phyloP scores from a whole-genome alignment of 2,329 filamentous ascomycete genomes.

The Penicillium sp. region DNA sequence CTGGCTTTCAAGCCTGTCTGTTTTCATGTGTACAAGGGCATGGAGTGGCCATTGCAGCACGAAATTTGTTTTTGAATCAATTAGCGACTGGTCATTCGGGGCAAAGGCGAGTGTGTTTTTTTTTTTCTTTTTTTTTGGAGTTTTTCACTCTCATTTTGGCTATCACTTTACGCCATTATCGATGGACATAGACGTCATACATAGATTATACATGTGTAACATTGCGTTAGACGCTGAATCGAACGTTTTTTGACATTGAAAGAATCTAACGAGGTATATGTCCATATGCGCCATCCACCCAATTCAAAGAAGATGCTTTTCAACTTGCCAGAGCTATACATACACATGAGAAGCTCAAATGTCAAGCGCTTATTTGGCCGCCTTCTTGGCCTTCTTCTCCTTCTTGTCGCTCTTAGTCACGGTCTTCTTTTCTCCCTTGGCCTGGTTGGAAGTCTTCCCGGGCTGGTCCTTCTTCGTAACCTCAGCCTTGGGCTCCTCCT shows the following conservation, averaged over 20 bases:
- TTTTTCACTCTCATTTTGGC: slow-evolving; percentile 4
- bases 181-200: slow-evolving; percentile 7
- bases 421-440: slow-evolving; percentile 19
- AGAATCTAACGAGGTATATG: slow-evolving; percentile 24
- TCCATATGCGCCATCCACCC: slow-evolving; percentile 25
- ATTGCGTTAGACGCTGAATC: slow-evolving; percentile 1
- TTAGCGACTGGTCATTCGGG: slow-evolving; percentile 3
- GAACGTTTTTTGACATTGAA: slow-evolving; percentile 7
- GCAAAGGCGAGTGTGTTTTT: slow-evolving; percentile 1
- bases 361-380: slow-evolving; percentile 26
- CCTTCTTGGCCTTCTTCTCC: slow-evolving; percentile 22
- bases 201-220: background rate
- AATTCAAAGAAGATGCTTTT: slow-evolving; percentile 25
- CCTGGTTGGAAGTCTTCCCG: slow-evolving; percentile 7
- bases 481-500: slow-evolving; percentile 17
- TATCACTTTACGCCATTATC: slow-evolving; percentile 3
- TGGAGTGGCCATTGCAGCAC: background rate
- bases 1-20: background rate
- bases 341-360: slow-evolving; percentile 16
- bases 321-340: slow-evolving; percentile 25
- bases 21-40: background rate
- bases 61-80: background rate
- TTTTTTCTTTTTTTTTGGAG: background rate
- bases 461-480: slow-evolving; percentile 16
- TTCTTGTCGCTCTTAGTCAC: slow-evolving; percentile 18